Evolutionary conservation across 2,329 filamentous ascomycete genomes (phyloP).

Genomic region (Zalaria obscura): DNA sequence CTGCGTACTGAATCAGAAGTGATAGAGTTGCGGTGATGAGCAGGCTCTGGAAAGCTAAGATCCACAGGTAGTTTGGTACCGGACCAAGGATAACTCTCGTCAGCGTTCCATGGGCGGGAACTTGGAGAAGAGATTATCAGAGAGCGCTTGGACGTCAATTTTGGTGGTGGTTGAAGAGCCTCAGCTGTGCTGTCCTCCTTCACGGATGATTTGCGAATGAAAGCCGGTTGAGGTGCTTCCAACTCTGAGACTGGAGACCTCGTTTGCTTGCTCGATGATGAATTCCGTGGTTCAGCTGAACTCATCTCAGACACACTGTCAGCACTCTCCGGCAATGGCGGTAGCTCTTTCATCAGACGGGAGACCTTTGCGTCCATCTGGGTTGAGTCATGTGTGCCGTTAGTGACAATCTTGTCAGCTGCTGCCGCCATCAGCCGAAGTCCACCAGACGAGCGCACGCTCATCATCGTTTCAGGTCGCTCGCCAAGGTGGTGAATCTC

Average conservation of each 20-base stretch:
- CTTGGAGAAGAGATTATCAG: constrained; percentile 19
- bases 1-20: constrained; percentile 13
- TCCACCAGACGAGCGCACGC: constrained; percentile 19
- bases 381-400: constrained; percentile 21
- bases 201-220: constrained; percentile 13
- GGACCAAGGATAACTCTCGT: constrained; percentile 33
- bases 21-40: constrained; percentile 15
- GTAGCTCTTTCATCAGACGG: constrained; percentile 20
- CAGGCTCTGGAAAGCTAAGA: constrained; percentile 18
- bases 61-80: constrained; percentile 24
- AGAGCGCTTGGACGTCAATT: constrained; percentile 13
- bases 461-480: constrained; percentile 18
- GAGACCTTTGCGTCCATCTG: constrained; percentile 6
- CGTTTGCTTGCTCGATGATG: neutral
- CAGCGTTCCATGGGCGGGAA: constrained; percentile 32
- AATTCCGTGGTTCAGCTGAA: constrained; percentile 2
- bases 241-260: constrained; percentile 1
- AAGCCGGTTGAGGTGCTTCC: constrained; percentile 7
- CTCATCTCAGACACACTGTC: constrained; percentile 4
- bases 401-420: constrained; percentile 21
- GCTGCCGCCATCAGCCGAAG: constrained; percentile 22
- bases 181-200: constrained; percentile 1
- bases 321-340: constrained; percentile 14
- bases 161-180: neutral
- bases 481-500: constrained; percentile 14